Base-by-base conservation (phyloP, 1,139 yeast species). In the Wickerhamomyces sp. region DNA sequence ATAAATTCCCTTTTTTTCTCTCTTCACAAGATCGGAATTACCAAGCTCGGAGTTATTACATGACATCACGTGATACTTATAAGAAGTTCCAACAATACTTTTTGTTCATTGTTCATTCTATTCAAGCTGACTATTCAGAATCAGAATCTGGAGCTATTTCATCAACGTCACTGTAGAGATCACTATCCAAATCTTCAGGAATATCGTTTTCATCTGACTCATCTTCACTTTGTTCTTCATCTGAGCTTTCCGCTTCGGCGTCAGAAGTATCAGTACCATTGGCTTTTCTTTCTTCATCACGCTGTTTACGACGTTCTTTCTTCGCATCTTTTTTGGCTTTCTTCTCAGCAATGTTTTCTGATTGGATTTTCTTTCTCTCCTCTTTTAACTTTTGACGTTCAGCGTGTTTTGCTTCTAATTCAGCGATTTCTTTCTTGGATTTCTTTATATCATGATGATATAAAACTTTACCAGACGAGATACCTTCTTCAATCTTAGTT, bases 401-500 rank as follows among this genome's bases (percentile, higher is more conserved):
- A 39, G 78, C 77, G 63, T 90, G 96, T 59, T 71, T 76, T 66
- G 77, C 75, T 52, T 88, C 95, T 58, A 89, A 67, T 37, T 69
- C 74, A 53, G 72, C 71, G 36, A 76, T 69, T 63, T 91, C 95
- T 44, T 71, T 65, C 47, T 73, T 72, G 3, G 85, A 64, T 68
- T 90, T 91, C 46, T 71, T 69, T 48, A 88, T 72, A 44, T 71
- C 73, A 37, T 88, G 75, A 63, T 94, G 99, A 66, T 85, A 88
- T 51, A 94, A 66, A 15, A 94, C 88, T 68, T 89, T 90, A 41
- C 99, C 99, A 5, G 78, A 72, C 53, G 88, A 81, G 42, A 91
- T 78, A 15, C 95, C 96, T 63, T 93, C 98, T 66, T 93, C 98
- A 49, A 94, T 87, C 69, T 94, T 94, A 46, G 85, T 71, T 51